These are phyloP conservation scores for Lactarius quietus DNA, from an alignment of 768 basidiomycete genomes.

Conservation along the genomic window DNA sequence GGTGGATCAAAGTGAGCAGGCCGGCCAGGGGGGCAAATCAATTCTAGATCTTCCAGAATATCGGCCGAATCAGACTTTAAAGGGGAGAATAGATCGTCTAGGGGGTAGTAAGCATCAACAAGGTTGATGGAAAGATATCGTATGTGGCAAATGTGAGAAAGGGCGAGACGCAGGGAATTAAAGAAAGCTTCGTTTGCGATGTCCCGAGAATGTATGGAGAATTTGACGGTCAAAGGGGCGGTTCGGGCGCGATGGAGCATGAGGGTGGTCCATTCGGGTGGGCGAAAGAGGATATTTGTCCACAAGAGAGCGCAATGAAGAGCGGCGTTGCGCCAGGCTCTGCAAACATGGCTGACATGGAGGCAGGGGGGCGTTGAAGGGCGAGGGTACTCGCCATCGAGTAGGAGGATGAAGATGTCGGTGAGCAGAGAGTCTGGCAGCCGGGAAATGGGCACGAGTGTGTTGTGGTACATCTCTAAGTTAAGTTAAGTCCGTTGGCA, in stretches of 20 bases:
- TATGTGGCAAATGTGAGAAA: conserved; percentile 21
- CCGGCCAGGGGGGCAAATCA: not conserved
- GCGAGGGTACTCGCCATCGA: not conserved
- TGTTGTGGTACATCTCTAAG: not conserved
- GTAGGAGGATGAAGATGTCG: conserved; percentile 22
- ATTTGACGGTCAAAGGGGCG: conserved; percentile 15
- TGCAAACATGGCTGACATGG: conserved; percentile 21
- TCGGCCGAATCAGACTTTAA: not conserved
- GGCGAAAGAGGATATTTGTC: conserved; percentile 20
- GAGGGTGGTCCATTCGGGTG: conserved; percentile 17
- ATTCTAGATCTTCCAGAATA: conserved; percentile 11
- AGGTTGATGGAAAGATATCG: conserved; percentile 12
- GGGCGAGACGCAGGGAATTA: conserved; percentile 12
- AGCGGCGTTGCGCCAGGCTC: conserved; percentile 23
- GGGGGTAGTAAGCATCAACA: not conserved
- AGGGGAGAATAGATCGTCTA: not conserved
- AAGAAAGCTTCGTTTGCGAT: not conserved
- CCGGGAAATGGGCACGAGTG: conserved; percentile 19
- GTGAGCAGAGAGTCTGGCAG: conserved; percentile 20
- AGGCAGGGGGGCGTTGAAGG: conserved; percentile 1
- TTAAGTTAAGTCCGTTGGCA: not conserved
- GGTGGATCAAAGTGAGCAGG: not conserved
- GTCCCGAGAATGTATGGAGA: not conserved
- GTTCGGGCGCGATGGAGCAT: conserved; percentile 21
- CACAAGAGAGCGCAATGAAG: conserved; percentile 22